These are phyloP conservation scores for Kurtzmaniella quercitrusa DNA, from an alignment of 1,139 yeast genomes.

Conservation along the genomic window DNA sequence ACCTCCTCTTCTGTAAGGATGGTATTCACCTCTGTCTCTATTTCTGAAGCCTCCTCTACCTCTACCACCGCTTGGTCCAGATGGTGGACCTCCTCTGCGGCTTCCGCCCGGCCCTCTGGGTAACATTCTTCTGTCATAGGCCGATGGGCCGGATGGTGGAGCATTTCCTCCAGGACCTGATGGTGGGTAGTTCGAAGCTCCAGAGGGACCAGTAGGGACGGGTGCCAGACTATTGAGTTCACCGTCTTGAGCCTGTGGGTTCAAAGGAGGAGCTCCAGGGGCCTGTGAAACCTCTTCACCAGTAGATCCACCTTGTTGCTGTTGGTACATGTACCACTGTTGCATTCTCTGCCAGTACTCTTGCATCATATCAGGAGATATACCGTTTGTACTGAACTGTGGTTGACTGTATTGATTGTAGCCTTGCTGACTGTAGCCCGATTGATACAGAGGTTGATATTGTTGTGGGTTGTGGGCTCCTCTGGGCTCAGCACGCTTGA, in stretches of 20 bases:
- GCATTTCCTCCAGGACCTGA: constrained; percentile 9
- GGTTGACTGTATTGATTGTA: constrained; percentile 24
- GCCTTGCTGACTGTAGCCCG: constrained; percentile 19
- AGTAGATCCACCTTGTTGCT: constrained; percentile 28
- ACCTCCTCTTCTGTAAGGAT: constrained; percentile 31
- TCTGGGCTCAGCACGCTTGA: constrained; percentile 97
- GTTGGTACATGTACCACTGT: constrained; percentile 66
- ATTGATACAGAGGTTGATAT: constrained; percentile 36
- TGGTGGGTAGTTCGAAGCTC: constrained; percentile 23
- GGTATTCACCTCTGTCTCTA: constrained; percentile 23
- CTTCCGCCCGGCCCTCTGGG: constrained; percentile 34
- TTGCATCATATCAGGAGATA: constrained; percentile 81
- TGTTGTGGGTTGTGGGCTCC: constrained; percentile 44
- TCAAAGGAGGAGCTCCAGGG: constrained; percentile 49
- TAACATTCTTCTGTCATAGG: constrained; percentile 21
- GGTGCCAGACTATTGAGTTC: constrained; percentile 4
- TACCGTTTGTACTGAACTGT: constrained; percentile 40
- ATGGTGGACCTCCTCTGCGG: constrained; percentile 32
- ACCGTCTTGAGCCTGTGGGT: constrained; percentile 47
- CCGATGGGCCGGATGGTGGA: constrained; percentile 4
- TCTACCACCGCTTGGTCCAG: constrained; percentile 28
- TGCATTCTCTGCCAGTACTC: constrained; percentile 88
- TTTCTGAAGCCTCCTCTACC: constrained; percentile 23
- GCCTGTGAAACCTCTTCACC: constrained; percentile 13
- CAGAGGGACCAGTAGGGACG: constrained; percentile 7